phyloP scores from a whole-genome alignment of 805 yeast genomes.

The Yarrowia sp. region DNA sequence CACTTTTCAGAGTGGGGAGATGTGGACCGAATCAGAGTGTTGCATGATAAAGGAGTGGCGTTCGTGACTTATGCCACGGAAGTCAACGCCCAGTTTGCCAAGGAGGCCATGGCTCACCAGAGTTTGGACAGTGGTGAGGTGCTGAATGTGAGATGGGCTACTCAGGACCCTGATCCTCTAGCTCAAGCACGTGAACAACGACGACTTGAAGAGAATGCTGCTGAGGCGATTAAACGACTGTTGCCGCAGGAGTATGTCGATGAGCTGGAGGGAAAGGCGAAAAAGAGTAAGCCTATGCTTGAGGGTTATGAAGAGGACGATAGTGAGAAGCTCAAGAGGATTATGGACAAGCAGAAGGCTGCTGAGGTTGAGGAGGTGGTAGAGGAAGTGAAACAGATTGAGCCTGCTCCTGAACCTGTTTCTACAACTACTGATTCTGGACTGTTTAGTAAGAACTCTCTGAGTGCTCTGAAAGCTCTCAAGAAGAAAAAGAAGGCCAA shows the following conservation, averaged over 20 bases:
- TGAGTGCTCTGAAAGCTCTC: slow-evolving; percentile 7
- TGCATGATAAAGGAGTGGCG: slow-evolving; percentile 65
- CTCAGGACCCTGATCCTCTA: slow-evolving; percentile 77
- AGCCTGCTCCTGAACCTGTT: not conserved
- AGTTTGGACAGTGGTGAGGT: slow-evolving; percentile 65
- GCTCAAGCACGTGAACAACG: slow-evolving; percentile 52
- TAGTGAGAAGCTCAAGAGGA: slow-evolving; percentile 26
- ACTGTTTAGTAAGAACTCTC: slow-evolving; percentile 13
- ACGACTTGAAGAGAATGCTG: slow-evolving; percentile 51
- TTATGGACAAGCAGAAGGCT: not conserved
- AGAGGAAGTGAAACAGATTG: not conserved
- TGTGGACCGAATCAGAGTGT: slow-evolving; percentile 61
- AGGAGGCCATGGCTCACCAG: slow-evolving; percentile 91
- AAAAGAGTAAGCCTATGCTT: slow-evolving; percentile 30
- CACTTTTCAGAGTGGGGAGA: slow-evolving; percentile 76
- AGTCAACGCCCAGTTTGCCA: slow-evolving; percentile 85
- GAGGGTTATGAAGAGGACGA: slow-evolving; percentile 37
- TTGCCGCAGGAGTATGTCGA: slow-evolving; percentile 49
- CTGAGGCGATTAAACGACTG: slow-evolving; percentile 43
- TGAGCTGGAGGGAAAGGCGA: slow-evolving; percentile 37
- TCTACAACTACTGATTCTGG: not conserved
- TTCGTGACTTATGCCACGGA: slow-evolving; percentile 72
- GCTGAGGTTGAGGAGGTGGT: not conserved
- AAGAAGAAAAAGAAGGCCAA: slow-evolving; percentile 18
- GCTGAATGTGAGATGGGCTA: slow-evolving; percentile 80